A percentile compares a stretch with the other conserved stretches of the same genome.
These are phyloP conservation scores for Juglanconis sp. DNA, from an alignment of 2,329 filamentous ascomycete species.

Conservation along the genomic window DNA sequence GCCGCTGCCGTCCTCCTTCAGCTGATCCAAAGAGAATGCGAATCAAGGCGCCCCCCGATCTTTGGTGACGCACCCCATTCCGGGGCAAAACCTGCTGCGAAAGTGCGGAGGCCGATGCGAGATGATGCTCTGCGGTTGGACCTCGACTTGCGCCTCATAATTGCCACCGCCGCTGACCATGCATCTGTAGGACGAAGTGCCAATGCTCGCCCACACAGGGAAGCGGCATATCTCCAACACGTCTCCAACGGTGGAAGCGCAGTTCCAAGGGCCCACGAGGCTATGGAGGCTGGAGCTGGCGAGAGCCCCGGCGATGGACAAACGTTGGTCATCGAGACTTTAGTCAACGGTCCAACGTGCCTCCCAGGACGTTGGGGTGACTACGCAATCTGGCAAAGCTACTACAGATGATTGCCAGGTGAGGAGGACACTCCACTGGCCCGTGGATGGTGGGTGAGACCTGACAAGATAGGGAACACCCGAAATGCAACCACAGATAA, in stretches of 20 bases:
- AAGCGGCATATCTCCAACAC: not conserved
- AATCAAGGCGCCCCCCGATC: not conserved
- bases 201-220: not conserved
- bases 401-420: not conserved
- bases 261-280: not conserved
- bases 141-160: not conserved
- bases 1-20: not conserved
- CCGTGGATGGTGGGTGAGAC: not conserved
- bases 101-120: not conserved
- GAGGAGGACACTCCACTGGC: not conserved
- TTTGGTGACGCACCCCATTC: not conserved
- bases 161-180: conserved; percentile 4
- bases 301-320: not conserved
- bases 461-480: not conserved
- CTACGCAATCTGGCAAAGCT: not conserved
- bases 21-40: conserved; percentile 5
- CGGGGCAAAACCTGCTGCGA: not conserved
- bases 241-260: not conserved
- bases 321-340: too few species aligned
- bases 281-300: not conserved
- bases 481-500: not conserved
- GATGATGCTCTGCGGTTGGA: not conserved
- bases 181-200: not conserved
- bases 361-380: too few species aligned
- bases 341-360: too few species aligned